Evolutionary conservation across 768 basidiomycete genomes (phyloP), one percentile per base, ranked within the genome.

Genomic region (Leccinum imitatum): DNA sequence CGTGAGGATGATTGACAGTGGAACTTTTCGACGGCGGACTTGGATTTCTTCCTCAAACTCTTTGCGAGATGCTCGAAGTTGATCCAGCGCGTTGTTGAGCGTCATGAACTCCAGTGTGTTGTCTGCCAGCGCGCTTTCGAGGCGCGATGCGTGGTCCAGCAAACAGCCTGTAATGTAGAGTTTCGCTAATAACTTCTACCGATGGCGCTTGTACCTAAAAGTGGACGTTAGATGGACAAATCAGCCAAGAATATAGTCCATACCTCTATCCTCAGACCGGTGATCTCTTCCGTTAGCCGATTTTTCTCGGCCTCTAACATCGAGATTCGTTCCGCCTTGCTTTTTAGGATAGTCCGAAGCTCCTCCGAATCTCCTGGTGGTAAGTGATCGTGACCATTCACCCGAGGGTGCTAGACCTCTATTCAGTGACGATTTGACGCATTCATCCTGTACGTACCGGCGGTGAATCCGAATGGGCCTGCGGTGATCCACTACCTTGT

Each of bases 401-500:
- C 37, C 55, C 72, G 75, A 33, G 69, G 66, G 53, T 71, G 80
- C 86, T 89, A 69, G 3, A 31, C 65, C 53, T 30, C 65, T 15
- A 78, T 87, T 23, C 79, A 74, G 61, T 10, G n/a, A 54, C 33
- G n/a, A 2, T n/a, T 17, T 19, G 71, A 65, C 64, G 50, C 65
- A 68, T 7, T 5, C 53, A 76, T 79, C 8, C 17, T 78, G 79
- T 80, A 88, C 89, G 84, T 82, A 90, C 89, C 79, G 77, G 81
- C 73, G 87, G 84, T 80, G 86, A 82, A 77, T 81, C 84, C 75
- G 82, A 79, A 75, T 77, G 78, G 66, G 71, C 72, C 70, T 75
- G 77, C 63, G 78, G 64, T 11, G 73, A 75, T 79, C 81, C 79
- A 82, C 82, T 72, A 75, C 62, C 67, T 4, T 27, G 62, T 53